Evolutionary conservation across 225 moss, liverwort and hornwort genomes (phyloP).

Genomic region (Thuidium tamariscinum): DNA sequence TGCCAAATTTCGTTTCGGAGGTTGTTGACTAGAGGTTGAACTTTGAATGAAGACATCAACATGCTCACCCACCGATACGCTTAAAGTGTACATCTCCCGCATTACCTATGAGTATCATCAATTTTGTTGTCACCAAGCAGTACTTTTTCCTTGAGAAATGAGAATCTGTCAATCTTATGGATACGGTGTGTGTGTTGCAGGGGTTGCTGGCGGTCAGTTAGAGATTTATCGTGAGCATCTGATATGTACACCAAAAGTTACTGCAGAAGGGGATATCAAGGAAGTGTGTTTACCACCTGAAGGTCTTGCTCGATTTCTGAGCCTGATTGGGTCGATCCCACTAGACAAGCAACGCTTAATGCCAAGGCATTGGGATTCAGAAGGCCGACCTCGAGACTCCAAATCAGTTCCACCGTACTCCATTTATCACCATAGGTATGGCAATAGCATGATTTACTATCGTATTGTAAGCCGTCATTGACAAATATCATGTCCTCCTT

Average conservation of each 20-base stretch:
- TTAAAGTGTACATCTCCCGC: not conserved
- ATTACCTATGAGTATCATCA: not conserved
- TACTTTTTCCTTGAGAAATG: not conserved
- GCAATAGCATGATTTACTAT: not conserved
- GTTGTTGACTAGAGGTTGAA: not conserved
- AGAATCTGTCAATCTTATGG: not conserved
- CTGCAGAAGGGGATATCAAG: constrained; percentile 24
- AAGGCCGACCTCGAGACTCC: constrained; percentile 17
- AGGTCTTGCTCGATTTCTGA: constrained; percentile 57
- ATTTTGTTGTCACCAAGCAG: not conserved
- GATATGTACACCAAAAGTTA: constrained; percentile 51
- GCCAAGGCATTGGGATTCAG: constrained; percentile 41
- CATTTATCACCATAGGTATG: constrained; percentile 63
- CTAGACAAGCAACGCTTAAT: constrained; percentile 53
- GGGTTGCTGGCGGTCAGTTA: constrained; percentile 32
- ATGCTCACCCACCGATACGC: not conserved
- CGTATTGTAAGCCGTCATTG: not conserved
- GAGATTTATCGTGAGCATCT: constrained; percentile 72
- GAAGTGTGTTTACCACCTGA: constrained; percentile 69
- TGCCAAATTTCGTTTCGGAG: not conserved
- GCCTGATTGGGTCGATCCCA: constrained; percentile 63
- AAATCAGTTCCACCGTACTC: constrained; percentile 41
- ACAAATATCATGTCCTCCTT: not conserved
- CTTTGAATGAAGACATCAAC: not conserved
- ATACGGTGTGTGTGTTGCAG: constrained; percentile 10